Evolutionary conservation across 116 monocot species (phyloP).

Genomic region (Thalassia testudinum): DNA sequence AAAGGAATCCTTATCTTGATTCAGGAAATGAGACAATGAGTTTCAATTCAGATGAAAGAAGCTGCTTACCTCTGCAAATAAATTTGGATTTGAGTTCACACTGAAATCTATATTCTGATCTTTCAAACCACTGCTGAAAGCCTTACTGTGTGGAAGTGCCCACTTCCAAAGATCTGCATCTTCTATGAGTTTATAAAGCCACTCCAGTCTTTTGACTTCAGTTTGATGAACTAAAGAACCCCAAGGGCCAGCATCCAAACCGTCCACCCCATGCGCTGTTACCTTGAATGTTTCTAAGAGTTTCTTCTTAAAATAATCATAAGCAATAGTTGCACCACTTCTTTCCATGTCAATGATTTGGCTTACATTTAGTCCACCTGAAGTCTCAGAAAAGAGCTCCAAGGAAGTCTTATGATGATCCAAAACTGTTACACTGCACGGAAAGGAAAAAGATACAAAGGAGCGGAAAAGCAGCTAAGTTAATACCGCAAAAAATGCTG

Average conservation of each 20-base stretch:
- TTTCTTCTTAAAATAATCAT: conserved; percentile 61
- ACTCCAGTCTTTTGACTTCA: conserved; percentile 35
- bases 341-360: conserved; percentile 72
- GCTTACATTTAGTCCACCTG: conserved; percentile 38
- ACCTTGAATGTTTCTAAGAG: conserved; percentile 12
- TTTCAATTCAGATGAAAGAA: neutral
- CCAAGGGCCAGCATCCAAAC: neutral
- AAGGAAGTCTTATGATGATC: conserved; percentile 93
- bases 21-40: neutral
- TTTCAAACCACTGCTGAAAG: conserved; percentile 80
- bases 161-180: conserved; percentile 96
- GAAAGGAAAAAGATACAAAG: no score
- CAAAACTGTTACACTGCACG: conserved; percentile 62
- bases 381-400: conserved; percentile 34
- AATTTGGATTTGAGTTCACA: conserved; percentile 40
- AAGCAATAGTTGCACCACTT: conserved; percentile 95
- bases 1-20: no score
- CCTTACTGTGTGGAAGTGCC: conserved; percentile 71
- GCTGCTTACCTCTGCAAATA: conserved; percentile 62
- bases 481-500: no score
- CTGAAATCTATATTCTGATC: conserved; percentile 68
- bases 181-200: conserved; percentile 69
- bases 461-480: no score
- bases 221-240: conserved; percentile 21
- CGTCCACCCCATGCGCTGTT: conserved; percentile 2